Evolutionary conservation across 306 rosid species (phyloP), one percentile per base, ranked within the genome.

Genomic region (Ormosia emarginata): DNA sequence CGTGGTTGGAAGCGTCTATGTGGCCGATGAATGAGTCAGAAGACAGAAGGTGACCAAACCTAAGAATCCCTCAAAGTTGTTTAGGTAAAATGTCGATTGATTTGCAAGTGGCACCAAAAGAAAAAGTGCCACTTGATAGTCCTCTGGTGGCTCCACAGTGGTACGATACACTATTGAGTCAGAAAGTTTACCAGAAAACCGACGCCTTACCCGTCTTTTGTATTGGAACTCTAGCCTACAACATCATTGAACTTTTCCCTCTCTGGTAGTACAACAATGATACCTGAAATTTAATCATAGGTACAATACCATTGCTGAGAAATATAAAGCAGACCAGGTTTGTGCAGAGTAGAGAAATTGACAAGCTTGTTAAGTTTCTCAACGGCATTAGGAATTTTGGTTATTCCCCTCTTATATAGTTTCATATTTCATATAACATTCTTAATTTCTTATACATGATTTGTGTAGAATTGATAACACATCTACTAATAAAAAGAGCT

Each of bases 121-220:
- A 63, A 59, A n/a, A 3, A 33, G 4, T 62, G 67, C 9, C 63
- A 44, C 32, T 13, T 30, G 17, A 24, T 71, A 29, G 32, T 32
- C 33, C 36, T 36, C 24, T 24, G 24, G 11, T 76, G 71, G 71
- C 58, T 46, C 61, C 63, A 63, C 39, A 36, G 11, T 59, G 39
- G 6, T 2, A 67, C 34, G 32, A 46, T 34, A 8, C 44, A 41
- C 58, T 33, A 8, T 46, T 29, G 33, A 47, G 46, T 49, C 63
- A 32, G 61, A 46, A 44, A 63, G 47, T 32, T 77, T 55, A 64
- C 49, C 81, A 77, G 81, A 64, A 64, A 74, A 77, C 39, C 39
- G 62, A 63, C 63, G 73, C 63, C 74, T 2, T 50, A 65, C 52
- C 74, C 0, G 9, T 49, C 64, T 47, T 47, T 36, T 49, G 24